A percentile compares a stretch with the other conserved stretches of the same genome.
Conservation (phyloP, 179 eudicot genomes). For the Sideroxylon spinosum region DNA sequence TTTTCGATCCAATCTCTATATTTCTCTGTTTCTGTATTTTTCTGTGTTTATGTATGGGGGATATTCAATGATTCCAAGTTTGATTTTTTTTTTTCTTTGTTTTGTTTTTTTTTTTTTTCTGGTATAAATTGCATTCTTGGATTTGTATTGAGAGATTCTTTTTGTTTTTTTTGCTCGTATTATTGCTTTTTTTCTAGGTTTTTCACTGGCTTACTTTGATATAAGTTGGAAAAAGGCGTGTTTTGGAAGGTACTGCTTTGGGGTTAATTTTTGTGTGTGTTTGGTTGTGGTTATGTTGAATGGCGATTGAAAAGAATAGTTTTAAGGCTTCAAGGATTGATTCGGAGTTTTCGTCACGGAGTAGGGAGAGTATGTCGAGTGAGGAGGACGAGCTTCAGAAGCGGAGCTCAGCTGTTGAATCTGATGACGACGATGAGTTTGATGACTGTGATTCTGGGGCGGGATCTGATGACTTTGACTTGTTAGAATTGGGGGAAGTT, state of each 20-base stretch:
- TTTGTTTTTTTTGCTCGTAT: background rate
- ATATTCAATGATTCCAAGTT: conserved; percentile 9
- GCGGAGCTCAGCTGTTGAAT: conserved; percentile 37
- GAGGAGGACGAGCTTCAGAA: conserved; percentile 54
- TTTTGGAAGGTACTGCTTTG: conserved; percentile 24
- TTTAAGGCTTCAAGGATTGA: conserved; percentile 60
- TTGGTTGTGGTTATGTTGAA: conserved; percentile 36
- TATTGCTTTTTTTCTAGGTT: conserved; percentile 36
- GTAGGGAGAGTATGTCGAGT: conserved; percentile 76
- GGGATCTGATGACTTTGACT: conserved; percentile 93
- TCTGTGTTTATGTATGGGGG: background rate
- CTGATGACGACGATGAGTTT: conserved; percentile 57
- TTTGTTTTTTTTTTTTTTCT: background rate
- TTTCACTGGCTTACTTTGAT: conserved; percentile 15
- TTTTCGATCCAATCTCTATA: conserved; percentile 17
- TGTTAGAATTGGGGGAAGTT: conserved; percentile 80
- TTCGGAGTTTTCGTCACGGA: conserved; percentile 53
- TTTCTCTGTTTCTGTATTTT: conserved; percentile 2
- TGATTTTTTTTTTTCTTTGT: too few species aligned
- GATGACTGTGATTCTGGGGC: conserved; percentile 98
- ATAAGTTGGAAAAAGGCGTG: background rate
- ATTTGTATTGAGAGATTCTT: conserved; percentile 10
- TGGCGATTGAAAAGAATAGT: conserved; percentile 91
- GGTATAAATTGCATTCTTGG: background rate
- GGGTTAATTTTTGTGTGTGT: conserved; percentile 20